These are phyloP conservation scores for Sesbania bispinosa DNA, from an alignment of 306 rosid species.

Conservation along the genomic window DNA sequence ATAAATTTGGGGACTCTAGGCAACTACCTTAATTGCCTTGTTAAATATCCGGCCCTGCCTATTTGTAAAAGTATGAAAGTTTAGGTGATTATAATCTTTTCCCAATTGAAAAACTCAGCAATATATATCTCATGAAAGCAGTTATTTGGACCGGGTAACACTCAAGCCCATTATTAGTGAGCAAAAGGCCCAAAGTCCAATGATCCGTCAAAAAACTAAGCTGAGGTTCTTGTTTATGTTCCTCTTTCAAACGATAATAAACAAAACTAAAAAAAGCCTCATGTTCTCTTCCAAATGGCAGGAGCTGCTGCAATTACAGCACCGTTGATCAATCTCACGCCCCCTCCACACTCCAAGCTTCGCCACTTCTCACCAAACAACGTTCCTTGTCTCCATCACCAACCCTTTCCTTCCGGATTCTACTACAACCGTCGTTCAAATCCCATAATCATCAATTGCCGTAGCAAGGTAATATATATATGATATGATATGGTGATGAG, in stretches of 20 bases:
- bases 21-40: too few relatives aligned
- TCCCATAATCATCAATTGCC: slow-evolving; percentile 23
- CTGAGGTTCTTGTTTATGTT: background rate
- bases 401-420: background rate
- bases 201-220: background rate
- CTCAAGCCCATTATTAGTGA: background rate
- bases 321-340: slow-evolving; percentile 16
- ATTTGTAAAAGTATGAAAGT: too few relatives aligned
- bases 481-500: background rate
- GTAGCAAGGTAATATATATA: slow-evolving; percentile 39
- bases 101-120: too few relatives aligned
- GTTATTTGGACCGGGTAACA: background rate
- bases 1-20: too few relatives aligned
- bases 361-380: slow-evolving; percentile 23
- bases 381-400: background rate
- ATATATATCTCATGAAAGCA: too few relatives aligned
- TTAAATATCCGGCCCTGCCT: too few relatives aligned
- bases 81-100: too few relatives aligned
- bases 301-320: slow-evolving; percentile 24
- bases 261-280: background rate
- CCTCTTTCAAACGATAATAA: background rate
- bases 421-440: slow-evolving; percentile 21
- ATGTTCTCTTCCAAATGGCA: slow-evolving; percentile 42
- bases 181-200: background rate
- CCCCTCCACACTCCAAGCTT: slow-evolving; percentile 29